Percentiles rank a stretch among this genome's conserved stretches.
Conservation (phyloP, 2,329 filamentous ascomycete genomes). For the Cladosporium sp. region DNA sequence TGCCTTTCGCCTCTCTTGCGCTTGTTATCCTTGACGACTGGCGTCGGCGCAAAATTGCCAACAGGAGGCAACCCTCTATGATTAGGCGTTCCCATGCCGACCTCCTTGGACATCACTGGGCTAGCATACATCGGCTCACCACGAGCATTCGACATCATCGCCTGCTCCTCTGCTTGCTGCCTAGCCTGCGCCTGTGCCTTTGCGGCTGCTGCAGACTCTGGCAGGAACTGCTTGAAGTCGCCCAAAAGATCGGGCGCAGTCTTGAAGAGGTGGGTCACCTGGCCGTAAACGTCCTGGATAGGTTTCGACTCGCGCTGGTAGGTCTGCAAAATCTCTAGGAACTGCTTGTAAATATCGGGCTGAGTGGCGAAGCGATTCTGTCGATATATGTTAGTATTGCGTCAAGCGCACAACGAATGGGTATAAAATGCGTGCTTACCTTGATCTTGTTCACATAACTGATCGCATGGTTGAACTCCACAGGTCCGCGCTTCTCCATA, state of each 20-base stretch:
- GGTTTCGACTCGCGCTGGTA: slow-evolving; percentile 98
- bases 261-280: slow-evolving; percentile 92
- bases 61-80: slow-evolving; percentile 66
- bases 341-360: slow-evolving; percentile 99
- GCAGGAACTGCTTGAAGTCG: slow-evolving; percentile 98
- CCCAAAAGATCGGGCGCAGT: slow-evolving; percentile 91
- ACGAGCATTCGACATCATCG: slow-evolving; percentile 65
- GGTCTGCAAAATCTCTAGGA: slow-evolving; percentile 95
- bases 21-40: slow-evolving; percentile 83
- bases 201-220: slow-evolving; percentile 78
- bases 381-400: slow-evolving; percentile 7
- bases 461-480: slow-evolving; percentile 98
- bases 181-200: slow-evolving; percentile 57
- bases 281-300: slow-evolving; percentile 96
- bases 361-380: slow-evolving; percentile 96
- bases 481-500: slow-evolving; percentile 84
- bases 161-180: slow-evolving; percentile 68
- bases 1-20: slow-evolving; percentile 70
- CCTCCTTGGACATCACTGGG: slow-evolving; percentile 41
- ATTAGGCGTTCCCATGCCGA: slow-evolving; percentile 41
- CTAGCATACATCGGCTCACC: slow-evolving; percentile 52
- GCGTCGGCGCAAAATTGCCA: slow-evolving; percentile 86
- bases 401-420: background rate
- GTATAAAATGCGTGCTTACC: slow-evolving; percentile 55
- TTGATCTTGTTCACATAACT: slow-evolving; percentile 99